Conservation (phyloP, 768 basidiomycete species). For the Suillus spraguei region DNA sequence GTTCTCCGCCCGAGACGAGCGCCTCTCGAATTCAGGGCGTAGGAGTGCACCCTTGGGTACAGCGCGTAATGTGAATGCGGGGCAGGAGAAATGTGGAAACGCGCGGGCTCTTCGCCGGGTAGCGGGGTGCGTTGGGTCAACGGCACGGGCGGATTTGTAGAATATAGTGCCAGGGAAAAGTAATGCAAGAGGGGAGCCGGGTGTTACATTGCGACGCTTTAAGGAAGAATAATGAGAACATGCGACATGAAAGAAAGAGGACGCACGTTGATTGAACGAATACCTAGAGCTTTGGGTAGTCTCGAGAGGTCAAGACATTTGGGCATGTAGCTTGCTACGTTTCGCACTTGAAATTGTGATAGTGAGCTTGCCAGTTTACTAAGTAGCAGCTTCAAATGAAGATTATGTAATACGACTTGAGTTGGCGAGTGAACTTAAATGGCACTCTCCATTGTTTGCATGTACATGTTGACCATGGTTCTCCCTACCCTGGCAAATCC, state of each 20-base stretch:
- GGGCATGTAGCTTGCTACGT: constrained; percentile 10
- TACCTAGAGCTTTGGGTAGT: constrained; percentile 15
- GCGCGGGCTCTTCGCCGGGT: constrained; percentile 1
- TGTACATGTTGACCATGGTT: no score
- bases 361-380: no score
- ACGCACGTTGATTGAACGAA: constrained; percentile 6
- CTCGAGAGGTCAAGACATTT: constrained; percentile 18
- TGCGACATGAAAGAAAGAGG: neutral
- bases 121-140: constrained; percentile 12
- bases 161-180: neutral
- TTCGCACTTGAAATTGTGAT: neutral
- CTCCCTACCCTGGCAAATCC: no score
- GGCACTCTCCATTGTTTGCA: no score
- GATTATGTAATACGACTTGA: no score
- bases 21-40: constrained; percentile 2
- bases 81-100: constrained; percentile 9
- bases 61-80: constrained; percentile 9
- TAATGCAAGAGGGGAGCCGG: constrained; percentile 13
- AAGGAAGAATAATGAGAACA: no score
- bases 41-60: constrained; percentile 11
- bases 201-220: constrained; percentile 7
- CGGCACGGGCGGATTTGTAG: neutral
- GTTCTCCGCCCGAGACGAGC: neutral
- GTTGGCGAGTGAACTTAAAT: no score
- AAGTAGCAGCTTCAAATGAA: no score